Percentiles rank a stretch among this genome's conserved stretches.
These are phyloP conservation scores for Fusarium sp. DNA, from an alignment of 2,329 filamentous ascomycete genomes.

Conservation along the genomic window DNA sequence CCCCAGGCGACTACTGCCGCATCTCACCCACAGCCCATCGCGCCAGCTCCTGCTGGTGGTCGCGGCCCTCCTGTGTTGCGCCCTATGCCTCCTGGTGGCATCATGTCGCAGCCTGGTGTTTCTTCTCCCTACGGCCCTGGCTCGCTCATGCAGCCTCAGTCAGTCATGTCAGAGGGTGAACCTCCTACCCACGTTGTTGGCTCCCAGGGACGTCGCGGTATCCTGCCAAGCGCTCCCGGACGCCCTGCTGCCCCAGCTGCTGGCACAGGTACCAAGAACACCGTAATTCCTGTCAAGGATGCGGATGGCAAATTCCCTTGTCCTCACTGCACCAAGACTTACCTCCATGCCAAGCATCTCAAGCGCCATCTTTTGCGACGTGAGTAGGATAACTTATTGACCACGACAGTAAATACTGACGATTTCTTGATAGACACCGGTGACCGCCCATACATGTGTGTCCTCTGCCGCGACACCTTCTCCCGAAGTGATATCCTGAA, in stretches of 20 bases:
- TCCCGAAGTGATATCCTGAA: constrained; percentile 98
- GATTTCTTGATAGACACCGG: constrained; percentile 79
- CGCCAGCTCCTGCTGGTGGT: constrained; percentile 73
- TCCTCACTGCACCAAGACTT: constrained; percentile 98
- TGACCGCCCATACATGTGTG: constrained; percentile 97
- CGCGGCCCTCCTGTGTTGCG: constrained; percentile 71
- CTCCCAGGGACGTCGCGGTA: constrained; percentile 91
- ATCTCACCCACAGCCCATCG: constrained; percentile 80
- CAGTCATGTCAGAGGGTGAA: constrained; percentile 68
- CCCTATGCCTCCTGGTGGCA: constrained; percentile 77
- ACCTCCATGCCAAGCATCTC: constrained; percentile 95
- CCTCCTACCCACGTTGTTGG: constrained; percentile 93
- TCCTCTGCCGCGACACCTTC: constrained; percentile 97
- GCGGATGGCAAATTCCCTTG: constrained; percentile 98
- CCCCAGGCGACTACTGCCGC: constrained; percentile 74
- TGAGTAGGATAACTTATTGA: constrained; percentile 69
- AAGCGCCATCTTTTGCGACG: constrained; percentile 96
- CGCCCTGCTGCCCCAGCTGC: constrained; percentile 80
- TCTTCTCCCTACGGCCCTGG: constrained; percentile 71
- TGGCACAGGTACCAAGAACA: constrained; percentile 79
- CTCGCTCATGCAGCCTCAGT: constrained; percentile 68
- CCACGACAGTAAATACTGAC: constrained; percentile 46
- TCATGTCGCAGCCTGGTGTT: constrained; percentile 70
- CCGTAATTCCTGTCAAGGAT: constrained; percentile 91
- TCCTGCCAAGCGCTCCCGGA: constrained; percentile 90